Percentiles rank a stretch among this genome's conserved stretches.
phyloP scores from a whole-genome alignment of 2,329 filamentous ascomycete species.

The Alternaria viburni region DNA sequence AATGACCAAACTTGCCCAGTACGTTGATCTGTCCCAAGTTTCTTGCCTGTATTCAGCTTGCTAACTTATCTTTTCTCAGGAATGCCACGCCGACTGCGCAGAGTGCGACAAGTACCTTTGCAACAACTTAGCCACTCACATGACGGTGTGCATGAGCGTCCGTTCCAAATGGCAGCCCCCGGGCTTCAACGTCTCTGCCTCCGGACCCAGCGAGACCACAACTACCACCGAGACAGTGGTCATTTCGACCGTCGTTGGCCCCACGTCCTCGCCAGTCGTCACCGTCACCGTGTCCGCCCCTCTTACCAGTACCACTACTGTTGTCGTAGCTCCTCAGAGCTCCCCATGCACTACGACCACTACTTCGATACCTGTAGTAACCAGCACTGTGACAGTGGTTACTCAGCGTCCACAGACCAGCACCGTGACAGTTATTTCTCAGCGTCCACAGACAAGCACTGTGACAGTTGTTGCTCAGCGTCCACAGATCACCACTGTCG shows the following conservation, averaged over 20 bases:
- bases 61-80: neutral
- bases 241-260: neutral
- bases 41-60: neutral
- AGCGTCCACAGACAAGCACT: neutral
- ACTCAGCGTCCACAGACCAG: neutral
- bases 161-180: conserved; percentile 1
- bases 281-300: neutral
- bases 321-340: neutral
- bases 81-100: conserved; percentile 1
- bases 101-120: conserved; percentile 3
- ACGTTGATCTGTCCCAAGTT: neutral
- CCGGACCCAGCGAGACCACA: neutral
- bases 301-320: neutral
- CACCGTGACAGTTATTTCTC: neutral
- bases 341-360: neutral
- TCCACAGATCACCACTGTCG: neutral
- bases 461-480: neutral
- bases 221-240: neutral
- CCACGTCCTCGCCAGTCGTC: neutral
- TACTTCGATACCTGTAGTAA: neutral
- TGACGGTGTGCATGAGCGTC: conserved; percentile 8
- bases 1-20: neutral
- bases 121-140: neutral
- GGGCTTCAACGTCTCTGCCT: neutral
- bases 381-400: neutral